Percentiles rank a stretch among this genome's conserved stretches.
These are phyloP conservation scores for Gentiana straminea DNA, from an alignment of 257 asterid genomes.

Conservation along the genomic window DNA sequence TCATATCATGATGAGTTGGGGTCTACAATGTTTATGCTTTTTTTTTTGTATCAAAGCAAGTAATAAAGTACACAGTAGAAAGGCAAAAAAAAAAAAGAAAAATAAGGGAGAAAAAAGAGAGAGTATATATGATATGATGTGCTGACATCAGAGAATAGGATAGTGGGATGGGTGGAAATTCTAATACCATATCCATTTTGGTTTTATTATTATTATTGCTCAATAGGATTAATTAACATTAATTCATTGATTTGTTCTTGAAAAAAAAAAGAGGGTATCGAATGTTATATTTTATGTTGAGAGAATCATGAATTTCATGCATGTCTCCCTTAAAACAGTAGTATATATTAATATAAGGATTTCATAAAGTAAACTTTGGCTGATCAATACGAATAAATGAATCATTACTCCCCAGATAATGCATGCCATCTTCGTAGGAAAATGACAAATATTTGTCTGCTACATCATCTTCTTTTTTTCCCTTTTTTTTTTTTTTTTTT, in stretches of 20 bases:
- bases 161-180: slow-evolving; percentile 11
- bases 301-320: neutral
- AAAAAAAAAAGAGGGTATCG: neutral
- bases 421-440: neutral
- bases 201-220: neutral
- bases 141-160: slow-evolving; percentile 16
- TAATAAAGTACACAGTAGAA: slow-evolving; percentile 15
- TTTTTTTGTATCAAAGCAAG: slow-evolving; percentile 6
- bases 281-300: slow-evolving; percentile 4
- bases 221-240: neutral
- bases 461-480: too few relatives aligned
- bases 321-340: neutral
- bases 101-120: neutral
- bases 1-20: slow-evolving; percentile 32
- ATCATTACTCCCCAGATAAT: neutral
- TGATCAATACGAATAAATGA: neutral
- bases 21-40: slow-evolving; percentile 18
- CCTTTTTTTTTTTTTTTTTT: too few relatives aligned
- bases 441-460: too few relatives aligned
- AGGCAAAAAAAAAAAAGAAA: neutral
- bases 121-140: neutral
- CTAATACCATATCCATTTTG: neutral
- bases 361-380: too few relatives aligned
- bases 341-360: neutral
- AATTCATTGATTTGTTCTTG: too few relatives aligned